A percentile compares a stretch with the other conserved stretches of the same genome.
Conservation (phyloP, 352 stramenopile species). For the Globisporangium radiosum region DNA sequence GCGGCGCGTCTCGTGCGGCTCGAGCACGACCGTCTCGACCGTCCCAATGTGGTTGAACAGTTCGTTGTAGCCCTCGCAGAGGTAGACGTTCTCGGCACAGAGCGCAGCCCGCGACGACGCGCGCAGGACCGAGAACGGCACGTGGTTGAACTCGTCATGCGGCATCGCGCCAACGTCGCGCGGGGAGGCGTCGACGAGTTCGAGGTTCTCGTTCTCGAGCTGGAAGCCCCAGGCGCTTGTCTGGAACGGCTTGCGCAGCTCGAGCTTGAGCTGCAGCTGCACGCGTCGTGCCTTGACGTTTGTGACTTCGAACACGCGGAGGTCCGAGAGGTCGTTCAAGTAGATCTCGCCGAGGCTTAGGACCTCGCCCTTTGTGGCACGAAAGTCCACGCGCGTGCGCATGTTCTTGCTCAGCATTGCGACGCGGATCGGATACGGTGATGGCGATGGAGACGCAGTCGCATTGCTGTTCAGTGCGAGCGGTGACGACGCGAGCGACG, state of each 20-base stretch:
- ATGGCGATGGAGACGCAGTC: constrained; percentile 12
- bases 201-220: constrained; percentile 85
- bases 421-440: constrained; percentile 29
- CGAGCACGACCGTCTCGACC: constrained; percentile 51
- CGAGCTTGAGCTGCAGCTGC: constrained; percentile 55
- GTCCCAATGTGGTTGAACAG: constrained; percentile 85
- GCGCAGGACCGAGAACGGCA: constrained; percentile 64
- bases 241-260: constrained; percentile 82
- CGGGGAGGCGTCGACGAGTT: constrained; percentile 34
- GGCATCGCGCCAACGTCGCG: constrained; percentile 14
- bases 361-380: constrained; percentile 38
- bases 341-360: constrained; percentile 80
- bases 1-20: constrained; percentile 58
- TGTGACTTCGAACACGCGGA: constrained; percentile 74
- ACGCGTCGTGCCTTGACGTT: constrained; percentile 52
- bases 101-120: constrained; percentile 62
- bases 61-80: constrained; percentile 86
- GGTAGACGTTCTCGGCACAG: constrained; percentile 70
- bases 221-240: constrained; percentile 73
- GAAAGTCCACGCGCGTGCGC: constrained; percentile 40
- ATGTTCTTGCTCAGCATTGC: constrained; percentile 64
- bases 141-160: constrained; percentile 66
- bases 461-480: neutral
- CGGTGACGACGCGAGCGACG: constrained; percentile 12
- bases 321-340: constrained; percentile 80